These are phyloP conservation scores for Pneumocystis murina DNA, from an alignment of 1,139 yeast species.

Conservation along the genomic window DNA sequence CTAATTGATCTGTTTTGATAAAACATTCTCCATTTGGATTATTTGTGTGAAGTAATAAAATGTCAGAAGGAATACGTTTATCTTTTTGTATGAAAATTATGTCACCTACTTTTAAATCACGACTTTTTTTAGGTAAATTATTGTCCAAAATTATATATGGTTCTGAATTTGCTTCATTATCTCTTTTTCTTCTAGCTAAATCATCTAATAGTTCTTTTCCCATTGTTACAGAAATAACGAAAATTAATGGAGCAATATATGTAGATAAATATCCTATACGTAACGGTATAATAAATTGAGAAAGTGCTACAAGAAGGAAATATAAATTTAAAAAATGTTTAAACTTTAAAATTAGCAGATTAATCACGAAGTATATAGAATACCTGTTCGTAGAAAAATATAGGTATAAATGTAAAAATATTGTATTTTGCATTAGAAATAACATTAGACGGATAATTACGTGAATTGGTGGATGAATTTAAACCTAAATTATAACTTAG, in stretches of 20 bases:
- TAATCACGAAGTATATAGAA: not conserved
- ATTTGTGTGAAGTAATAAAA: conserved; percentile 68
- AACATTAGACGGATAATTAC: conserved; percentile 53
- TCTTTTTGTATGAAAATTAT: conserved; percentile 69
- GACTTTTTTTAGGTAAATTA: conserved; percentile 37
- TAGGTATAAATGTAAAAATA: conserved; percentile 74
- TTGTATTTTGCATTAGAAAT: conserved; percentile 90
- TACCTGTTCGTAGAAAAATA: conserved; percentile 69
- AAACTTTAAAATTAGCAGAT: conserved; percentile 29
- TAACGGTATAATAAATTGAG: conserved; percentile 82
- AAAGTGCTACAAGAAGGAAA: conserved; percentile 79
- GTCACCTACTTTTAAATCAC: conserved; percentile 71
- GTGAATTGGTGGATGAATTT: conserved; percentile 1
- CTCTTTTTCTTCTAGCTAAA: conserved; percentile 76
- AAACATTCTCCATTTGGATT: conserved; percentile 76
- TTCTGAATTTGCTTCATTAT: conserved; percentile 76
- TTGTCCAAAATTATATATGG: conserved; percentile 51
- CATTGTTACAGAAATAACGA: conserved; percentile 87
- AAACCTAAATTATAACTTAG: not conserved
- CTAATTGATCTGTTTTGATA: conserved; percentile 91
- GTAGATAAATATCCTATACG: conserved; percentile 89
- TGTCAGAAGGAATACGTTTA: conserved; percentile 82
- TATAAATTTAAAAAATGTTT: conserved; percentile 90
- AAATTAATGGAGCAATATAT: conserved; percentile 83
- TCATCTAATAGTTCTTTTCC: conserved; percentile 92